Base-by-base conservation (phyloP, 345 rosid species). In the Cardiospermum halicacabum region DNA sequence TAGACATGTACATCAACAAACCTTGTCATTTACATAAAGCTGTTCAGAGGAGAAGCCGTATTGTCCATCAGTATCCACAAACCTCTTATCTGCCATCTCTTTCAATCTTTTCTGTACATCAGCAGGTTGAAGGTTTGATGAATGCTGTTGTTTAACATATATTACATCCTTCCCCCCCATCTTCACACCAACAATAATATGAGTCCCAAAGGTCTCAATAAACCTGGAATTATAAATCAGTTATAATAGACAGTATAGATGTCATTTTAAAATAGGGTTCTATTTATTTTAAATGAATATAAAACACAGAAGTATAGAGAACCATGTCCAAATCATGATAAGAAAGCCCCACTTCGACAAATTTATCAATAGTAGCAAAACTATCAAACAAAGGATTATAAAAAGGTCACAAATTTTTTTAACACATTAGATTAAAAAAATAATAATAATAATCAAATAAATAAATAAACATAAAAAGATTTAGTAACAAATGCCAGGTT, bases 141-240 rank as follows among this genome's bases (percentile, higher is more conserved):
- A 82, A 72, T 93, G 92, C 60, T 77, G 92, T 64, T 93, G 96
- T 64, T 93, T 90, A 53, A 88, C 72, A 69, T 82, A 88, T 70
- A 93, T 78, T 40, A 93, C 98, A 76, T 89, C 97, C 80, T 90
- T 89, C 58, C 96, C 98, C 69, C 98, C 98, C 96, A 89, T 89
- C 80, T 89, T 89, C 58, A 92, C 81, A 62, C 96, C 88, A 75
- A 86, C 89, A 64, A 89, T 78, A 55, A 92, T 76, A 82, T 92
- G 98, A 5, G 98, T 92, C 31, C 98, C 98, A 74, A 73, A 92
- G 15, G 40, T 78, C 69, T 92, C 87, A 59, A 92, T 85, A 74
- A 92, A 92, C 79, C 96, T 92, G 81, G 56, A 65, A 80, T 65
- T 49, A 48, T n/a, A 19, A 48, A 31, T 39, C 53, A 31, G 32